Conservation (phyloP, 768 basidiomycete genomes). For the Russula abietina region DNA sequence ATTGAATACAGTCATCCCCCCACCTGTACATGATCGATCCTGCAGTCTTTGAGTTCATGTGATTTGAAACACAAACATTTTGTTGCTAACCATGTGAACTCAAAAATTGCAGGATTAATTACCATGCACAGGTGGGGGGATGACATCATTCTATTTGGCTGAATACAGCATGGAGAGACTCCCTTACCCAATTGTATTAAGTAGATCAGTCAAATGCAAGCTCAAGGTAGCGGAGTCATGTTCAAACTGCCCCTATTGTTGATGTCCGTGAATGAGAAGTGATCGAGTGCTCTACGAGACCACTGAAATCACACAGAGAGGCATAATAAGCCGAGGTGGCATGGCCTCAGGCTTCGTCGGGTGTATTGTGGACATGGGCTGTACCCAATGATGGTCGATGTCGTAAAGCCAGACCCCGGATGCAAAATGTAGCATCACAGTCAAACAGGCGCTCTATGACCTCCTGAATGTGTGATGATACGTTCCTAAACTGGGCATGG, state of each 20-base stretch:
- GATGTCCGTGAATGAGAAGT: background rate
- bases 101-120: too few relatives aligned
- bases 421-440: background rate
- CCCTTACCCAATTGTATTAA: too few relatives aligned
- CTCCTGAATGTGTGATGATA: background rate
- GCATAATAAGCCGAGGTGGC: slow-evolving; percentile 14
- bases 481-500: background rate
- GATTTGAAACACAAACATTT: too few relatives aligned
- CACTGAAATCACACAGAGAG: background rate
- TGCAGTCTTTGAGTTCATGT: too few relatives aligned
- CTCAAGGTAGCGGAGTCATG: background rate
- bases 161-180: too few relatives aligned
- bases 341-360: background rate
- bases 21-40: too few relatives aligned
- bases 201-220: too few relatives aligned
- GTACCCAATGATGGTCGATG: background rate
- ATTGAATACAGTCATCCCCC: too few relatives aligned
- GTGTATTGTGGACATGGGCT: background rate
- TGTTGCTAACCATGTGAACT: too few relatives aligned
- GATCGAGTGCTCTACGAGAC: background rate
- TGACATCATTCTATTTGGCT: too few relatives aligned
- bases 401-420: slow-evolving; percentile 12
- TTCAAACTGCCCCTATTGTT: background rate
- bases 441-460: slow-evolving; percentile 1
- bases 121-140: too few relatives aligned